A percentile compares a stretch with the other conserved stretches of the same genome.
Conservation (phyloP, 768 basidiomycete species). For the Leccinum truebloodii region DNA sequence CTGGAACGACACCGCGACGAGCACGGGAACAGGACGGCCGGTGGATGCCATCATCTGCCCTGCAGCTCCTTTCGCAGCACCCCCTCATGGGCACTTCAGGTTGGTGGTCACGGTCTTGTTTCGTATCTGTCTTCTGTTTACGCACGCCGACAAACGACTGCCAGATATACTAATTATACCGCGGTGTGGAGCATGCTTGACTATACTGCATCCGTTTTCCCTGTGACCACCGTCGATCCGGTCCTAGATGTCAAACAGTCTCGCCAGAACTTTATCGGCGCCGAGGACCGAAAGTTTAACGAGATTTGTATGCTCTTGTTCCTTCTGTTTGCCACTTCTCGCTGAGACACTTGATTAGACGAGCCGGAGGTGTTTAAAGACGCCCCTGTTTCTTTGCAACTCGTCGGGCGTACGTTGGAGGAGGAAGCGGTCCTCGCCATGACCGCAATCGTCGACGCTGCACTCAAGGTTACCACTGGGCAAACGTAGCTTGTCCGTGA, state of each 20-base stretch:
- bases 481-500: background rate
- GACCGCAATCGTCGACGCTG: slow-evolving; percentile 62
- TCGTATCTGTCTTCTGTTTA: background rate
- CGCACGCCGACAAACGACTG: background rate
- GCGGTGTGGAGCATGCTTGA: slow-evolving; percentile 70
- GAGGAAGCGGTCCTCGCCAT: slow-evolving; percentile 75
- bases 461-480: slow-evolving; percentile 37
- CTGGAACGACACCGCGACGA: slow-evolving; percentile 59
- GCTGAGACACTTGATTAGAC: slow-evolving; percentile 40
- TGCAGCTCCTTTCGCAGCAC: slow-evolving; percentile 56
- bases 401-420: slow-evolving; percentile 68
- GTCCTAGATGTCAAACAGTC: slow-evolving; percentile 48
- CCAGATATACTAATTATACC: slow-evolving; percentile 54
- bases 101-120: slow-evolving; percentile 29
- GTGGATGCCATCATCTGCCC: slow-evolving; percentile 77
- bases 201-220: slow-evolving; percentile 60
- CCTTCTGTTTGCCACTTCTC: background rate
- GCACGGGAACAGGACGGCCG: slow-evolving; percentile 68
- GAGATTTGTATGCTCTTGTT: slow-evolving; percentile 48
- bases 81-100: slow-evolving; percentile 62
- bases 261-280: slow-evolving; percentile 47
- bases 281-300: slow-evolving; percentile 49
- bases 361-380: slow-evolving; percentile 54
- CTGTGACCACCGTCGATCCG: slow-evolving; percentile 62
- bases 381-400: slow-evolving; percentile 64